Evolutionary conservation across 2,329 filamentous ascomycete species (phyloP).

Genomic region (Venturiaceae sp.): DNA sequence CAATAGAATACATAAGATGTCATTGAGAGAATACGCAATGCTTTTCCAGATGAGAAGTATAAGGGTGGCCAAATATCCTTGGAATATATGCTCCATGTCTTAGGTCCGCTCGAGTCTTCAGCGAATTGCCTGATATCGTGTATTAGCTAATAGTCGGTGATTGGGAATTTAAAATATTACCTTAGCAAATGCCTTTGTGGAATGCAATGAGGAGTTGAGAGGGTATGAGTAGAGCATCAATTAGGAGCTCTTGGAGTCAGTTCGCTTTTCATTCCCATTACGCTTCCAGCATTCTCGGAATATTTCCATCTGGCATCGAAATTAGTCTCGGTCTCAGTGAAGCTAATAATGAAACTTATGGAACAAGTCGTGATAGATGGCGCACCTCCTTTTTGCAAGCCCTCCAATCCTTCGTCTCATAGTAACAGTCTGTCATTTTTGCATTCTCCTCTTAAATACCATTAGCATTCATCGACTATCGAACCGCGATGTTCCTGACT

Average conservation of each 20-base stretch:
- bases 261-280: constrained; percentile 78
- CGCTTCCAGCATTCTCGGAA: constrained; percentile 89
- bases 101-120: too few species aligned
- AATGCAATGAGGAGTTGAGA: too few species aligned
- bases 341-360: constrained; percentile 3
- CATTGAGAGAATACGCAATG: too few species aligned
- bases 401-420: constrained; percentile 92
- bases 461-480: background rate
- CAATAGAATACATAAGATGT: too few species aligned
- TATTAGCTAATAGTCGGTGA: too few species aligned
- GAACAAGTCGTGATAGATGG: constrained; percentile 11
- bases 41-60: too few species aligned
- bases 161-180: too few species aligned
- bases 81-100: too few species aligned
- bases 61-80: too few species aligned
- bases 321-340: constrained; percentile 11
- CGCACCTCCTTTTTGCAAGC: constrained; percentile 79
- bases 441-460: constrained; percentile 63
- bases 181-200: too few species aligned
- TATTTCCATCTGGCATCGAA: constrained; percentile 61
- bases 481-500: background rate
- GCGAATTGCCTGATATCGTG: too few species aligned
- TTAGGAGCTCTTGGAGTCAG: constrained; percentile 41
- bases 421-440: constrained; percentile 92
- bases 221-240: too few species aligned